Percentiles rank a stretch among this genome's conserved stretches.
These are phyloP conservation scores for Gentiana macrophylla DNA, from an alignment of 257 asterid genomes.

Conservation along the genomic window DNA sequence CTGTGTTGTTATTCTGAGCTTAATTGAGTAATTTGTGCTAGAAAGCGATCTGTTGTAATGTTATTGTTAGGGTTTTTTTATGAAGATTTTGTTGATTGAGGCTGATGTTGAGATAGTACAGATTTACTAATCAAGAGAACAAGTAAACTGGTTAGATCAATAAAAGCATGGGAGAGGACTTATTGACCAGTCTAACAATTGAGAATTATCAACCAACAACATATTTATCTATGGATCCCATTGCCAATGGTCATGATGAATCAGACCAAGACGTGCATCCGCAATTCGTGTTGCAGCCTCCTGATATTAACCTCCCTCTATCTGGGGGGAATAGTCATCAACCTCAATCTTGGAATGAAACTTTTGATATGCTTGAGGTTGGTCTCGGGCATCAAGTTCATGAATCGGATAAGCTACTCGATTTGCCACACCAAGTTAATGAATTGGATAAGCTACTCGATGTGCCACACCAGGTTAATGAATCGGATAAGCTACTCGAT, in stretches of 20 bases:
- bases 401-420: constrained; percentile 40
- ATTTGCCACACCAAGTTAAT: constrained; percentile 36
- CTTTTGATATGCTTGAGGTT: constrained; percentile 59
- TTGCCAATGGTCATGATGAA: constrained; percentile 53
- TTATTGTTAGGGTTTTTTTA: neutral
- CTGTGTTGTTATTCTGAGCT: constrained; percentile 1
- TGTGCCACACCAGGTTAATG: constrained; percentile 42
- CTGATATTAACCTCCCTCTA: constrained; percentile 61
- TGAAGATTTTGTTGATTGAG: neutral
- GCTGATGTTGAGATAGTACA: neutral
- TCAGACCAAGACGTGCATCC: constrained; percentile 51
- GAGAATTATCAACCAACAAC: constrained; percentile 75
- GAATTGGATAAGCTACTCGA: constrained; percentile 40
- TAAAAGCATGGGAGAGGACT: constrained; percentile 37
- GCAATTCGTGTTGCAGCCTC: constrained; percentile 45
- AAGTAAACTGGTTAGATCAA: neutral
- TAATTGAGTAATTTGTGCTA: constrained; percentile 2
- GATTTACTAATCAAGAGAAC: neutral
- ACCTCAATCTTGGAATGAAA: constrained; percentile 41
- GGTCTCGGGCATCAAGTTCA: constrained; percentile 43
- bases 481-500: constrained; percentile 35
- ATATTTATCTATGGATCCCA: constrained; percentile 62
- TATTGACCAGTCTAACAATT: constrained; percentile 42
- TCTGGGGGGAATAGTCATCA: constrained; percentile 62
- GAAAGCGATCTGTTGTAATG: neutral